phyloP scores from a whole-genome alignment of 352 stramenopile genomes.

The Phytophthora multivora region DNA sequence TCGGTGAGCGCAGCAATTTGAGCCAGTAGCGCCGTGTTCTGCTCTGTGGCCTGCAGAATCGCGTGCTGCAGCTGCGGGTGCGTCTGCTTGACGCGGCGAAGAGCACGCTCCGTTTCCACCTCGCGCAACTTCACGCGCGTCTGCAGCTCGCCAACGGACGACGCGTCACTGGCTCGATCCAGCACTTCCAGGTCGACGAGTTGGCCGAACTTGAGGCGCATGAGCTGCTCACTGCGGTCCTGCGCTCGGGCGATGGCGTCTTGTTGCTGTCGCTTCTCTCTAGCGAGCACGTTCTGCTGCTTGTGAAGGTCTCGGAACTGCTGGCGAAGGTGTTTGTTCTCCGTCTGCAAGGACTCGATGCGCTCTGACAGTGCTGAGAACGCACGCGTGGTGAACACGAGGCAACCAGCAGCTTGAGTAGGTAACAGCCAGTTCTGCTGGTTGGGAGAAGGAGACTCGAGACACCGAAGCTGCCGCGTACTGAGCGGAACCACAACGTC shows the following conservation, averaged over 20 bases:
- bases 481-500: conserved; percentile 83
- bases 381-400: conserved; percentile 72
- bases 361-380: conserved; percentile 70
- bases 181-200: conserved; percentile 89
- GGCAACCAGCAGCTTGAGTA: conserved; percentile 50
- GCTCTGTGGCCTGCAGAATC: conserved; percentile 82
- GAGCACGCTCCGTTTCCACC: conserved; percentile 61
- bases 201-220: conserved; percentile 82
- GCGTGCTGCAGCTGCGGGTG: conserved; percentile 69
- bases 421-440: conserved; percentile 52
- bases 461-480: conserved; percentile 73
- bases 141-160: conserved; percentile 69
- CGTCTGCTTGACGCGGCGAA: conserved; percentile 50
- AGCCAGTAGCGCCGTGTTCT: conserved; percentile 86
- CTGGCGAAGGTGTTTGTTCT: conserved; percentile 87
- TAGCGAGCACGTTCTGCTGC: conserved; percentile 81
- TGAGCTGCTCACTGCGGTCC: conserved; percentile 76
- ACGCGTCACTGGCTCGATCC: conserved; percentile 86
- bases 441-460: conserved; percentile 37
- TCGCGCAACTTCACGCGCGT: conserved; percentile 77
- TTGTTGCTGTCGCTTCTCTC: conserved; percentile 80
- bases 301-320: conserved; percentile 91
- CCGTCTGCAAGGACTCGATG: conserved; percentile 80
- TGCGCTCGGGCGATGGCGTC: conserved; percentile 67
- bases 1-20: conserved; percentile 77